Percentiles rank a stretch among this genome's conserved stretches.
Conservation (phyloP, 768 basidiomycete genomes). For the Thelephora aurantiotincta region DNA sequence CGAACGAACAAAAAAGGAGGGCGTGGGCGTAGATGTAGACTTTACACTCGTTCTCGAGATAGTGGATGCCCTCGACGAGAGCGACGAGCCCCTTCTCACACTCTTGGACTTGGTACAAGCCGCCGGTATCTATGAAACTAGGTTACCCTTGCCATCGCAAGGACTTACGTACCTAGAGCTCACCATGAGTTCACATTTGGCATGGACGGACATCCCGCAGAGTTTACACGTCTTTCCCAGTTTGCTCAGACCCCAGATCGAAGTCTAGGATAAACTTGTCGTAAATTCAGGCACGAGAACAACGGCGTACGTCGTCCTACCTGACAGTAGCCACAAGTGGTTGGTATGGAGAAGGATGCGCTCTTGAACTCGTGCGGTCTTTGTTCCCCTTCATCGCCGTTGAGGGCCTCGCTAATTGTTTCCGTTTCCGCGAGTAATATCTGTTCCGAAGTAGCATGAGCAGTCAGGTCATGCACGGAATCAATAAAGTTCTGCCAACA, state of each 20-base stretch:
- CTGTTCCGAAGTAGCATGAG: constrained; percentile 38
- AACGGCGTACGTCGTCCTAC: neutral
- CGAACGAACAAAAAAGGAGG: constrained; percentile 43
- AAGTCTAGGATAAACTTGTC: constrained; percentile 31
- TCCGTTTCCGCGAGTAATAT: constrained; percentile 54
- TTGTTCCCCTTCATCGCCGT: constrained; percentile 63
- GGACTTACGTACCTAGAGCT: neutral
- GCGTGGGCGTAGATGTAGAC: constrained; percentile 21
- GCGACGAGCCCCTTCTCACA: constrained; percentile 10
- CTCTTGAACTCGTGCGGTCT: constrained; percentile 73
- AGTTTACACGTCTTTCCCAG: constrained; percentile 75
- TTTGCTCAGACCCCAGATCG: constrained; percentile 80
- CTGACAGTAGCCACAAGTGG: constrained; percentile 72
- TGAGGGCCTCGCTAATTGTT: constrained; percentile 42
- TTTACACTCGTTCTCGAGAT: constrained; percentile 10
- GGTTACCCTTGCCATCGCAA: constrained; percentile 3
- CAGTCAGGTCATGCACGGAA: constrained; percentile 40
- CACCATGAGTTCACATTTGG: constrained; percentile 81
- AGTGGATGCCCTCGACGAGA: constrained; percentile 19
- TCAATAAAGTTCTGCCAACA: constrained; percentile 44
- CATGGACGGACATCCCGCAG: constrained; percentile 69
- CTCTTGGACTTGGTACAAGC: constrained; percentile 34
- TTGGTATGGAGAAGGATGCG: constrained; percentile 77
- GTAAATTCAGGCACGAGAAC: neutral
- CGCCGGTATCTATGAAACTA: constrained; percentile 45